phyloP scores from a whole-genome alignment of 495 filamentous ascomycete species.

The Penicillium goetzii region DNA sequence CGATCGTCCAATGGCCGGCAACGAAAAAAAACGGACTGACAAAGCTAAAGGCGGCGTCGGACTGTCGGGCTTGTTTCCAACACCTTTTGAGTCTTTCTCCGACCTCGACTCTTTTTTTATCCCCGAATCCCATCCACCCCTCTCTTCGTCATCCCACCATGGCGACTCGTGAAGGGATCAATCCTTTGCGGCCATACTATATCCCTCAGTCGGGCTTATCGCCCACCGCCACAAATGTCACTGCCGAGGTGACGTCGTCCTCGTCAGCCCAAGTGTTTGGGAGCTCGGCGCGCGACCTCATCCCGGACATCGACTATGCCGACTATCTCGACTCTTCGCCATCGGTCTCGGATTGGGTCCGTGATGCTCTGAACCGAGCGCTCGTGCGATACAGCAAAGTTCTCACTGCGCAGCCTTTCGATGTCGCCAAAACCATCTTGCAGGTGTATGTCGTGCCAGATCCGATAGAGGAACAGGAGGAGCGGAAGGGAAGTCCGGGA shows the following conservation, averaged over 20 bases:
- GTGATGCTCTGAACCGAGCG: slow-evolving; percentile 74
- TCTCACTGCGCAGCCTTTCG: slow-evolving; percentile 90
- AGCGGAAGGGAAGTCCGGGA: slow-evolving; percentile 34
- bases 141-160: slow-evolving; percentile 35
- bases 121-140: slow-evolving; percentile 19
- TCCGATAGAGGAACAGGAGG: slow-evolving; percentile 36
- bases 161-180: slow-evolving; percentile 64
- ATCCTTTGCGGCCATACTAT: slow-evolving; percentile 95
- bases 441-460: slow-evolving; percentile 68
- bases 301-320: slow-evolving; percentile 85
- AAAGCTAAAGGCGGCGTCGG: slow-evolving; percentile 30
- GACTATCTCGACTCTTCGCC: slow-evolving; percentile 83
- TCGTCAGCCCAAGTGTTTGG: slow-evolving; percentile 58
- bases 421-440: slow-evolving; percentile 91
- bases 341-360: slow-evolving; percentile 69
- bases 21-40: slow-evolving; percentile 32
- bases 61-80: not conserved
- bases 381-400: slow-evolving; percentile 84
- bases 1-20: slow-evolving; percentile 33
- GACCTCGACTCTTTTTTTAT: slow-evolving; percentile 17
- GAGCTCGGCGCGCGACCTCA: slow-evolving; percentile 78
- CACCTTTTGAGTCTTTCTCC: not conserved
- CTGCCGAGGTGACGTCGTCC: slow-evolving; percentile 49
- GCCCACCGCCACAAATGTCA: slow-evolving; percentile 36
- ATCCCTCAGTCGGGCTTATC: slow-evolving; percentile 68